Percentiles rank a stretch among this genome's conserved stretches.
These are phyloP conservation scores for Mycena galopus DNA, from an alignment of 768 basidiomycete genomes.

Conservation along the genomic window DNA sequence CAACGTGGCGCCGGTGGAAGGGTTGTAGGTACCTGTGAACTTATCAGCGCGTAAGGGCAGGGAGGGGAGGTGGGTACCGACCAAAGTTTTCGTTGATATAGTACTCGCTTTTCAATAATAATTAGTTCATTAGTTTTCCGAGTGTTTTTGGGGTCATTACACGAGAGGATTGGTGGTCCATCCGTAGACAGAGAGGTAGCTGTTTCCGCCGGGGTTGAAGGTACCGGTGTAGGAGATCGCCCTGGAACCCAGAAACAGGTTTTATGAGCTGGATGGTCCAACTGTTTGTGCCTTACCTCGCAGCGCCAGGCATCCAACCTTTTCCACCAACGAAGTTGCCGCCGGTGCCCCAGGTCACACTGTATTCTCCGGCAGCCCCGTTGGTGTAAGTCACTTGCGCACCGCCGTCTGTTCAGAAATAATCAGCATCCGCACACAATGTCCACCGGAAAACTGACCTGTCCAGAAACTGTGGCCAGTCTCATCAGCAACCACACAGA, in stretches of 20 bases:
- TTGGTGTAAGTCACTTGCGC: constrained; percentile 47
- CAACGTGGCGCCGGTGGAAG: constrained; percentile 37
- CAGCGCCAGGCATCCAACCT: constrained; percentile 50
- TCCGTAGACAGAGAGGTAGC: constrained; percentile 45
- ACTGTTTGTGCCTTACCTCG: constrained; percentile 29
- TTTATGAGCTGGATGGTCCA: not conserved
- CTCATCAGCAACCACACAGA: too few species aligned
- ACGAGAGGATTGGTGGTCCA: constrained; percentile 50
- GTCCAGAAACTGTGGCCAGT: too few species aligned
- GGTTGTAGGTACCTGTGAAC: constrained; percentile 50
- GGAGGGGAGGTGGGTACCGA: too few species aligned
- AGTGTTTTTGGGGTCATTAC: constrained; percentile 38
- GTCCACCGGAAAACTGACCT: too few species aligned
- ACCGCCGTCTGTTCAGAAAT: constrained; percentile 45
- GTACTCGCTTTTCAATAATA: not conserved
- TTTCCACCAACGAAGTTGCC: constrained; percentile 51
- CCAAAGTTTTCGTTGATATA: not conserved
- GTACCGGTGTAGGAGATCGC: constrained; percentile 42
- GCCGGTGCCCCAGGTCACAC: constrained; percentile 42
- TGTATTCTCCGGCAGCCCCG: constrained; percentile 45
- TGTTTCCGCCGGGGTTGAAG: constrained; percentile 47
- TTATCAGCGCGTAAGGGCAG: too few species aligned
- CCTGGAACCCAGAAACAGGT: constrained; percentile 29
- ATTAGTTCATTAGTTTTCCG: not conserved
- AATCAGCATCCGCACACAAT: constrained; percentile 4